Percentiles rank a stretch among this genome's conserved stretches.
phyloP scores from a whole-genome alignment of 148 eudicot genomes.

The Arbutus unedo region DNA sequence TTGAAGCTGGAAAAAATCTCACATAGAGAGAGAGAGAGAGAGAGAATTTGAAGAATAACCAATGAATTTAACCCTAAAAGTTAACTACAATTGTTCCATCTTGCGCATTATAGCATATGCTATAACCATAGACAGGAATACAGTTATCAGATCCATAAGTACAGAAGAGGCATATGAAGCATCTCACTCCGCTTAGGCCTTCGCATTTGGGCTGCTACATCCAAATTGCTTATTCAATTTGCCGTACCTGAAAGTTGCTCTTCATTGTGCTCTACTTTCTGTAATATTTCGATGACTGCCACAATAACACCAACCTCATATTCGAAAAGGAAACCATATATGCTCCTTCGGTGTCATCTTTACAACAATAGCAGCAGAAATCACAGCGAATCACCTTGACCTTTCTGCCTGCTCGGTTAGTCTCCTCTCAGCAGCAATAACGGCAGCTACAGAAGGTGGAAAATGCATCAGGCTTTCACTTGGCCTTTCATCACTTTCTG shows the following conservation, averaged over 20 bases:
- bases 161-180: not conserved
- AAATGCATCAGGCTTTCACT: conserved; percentile 55
- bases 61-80: not conserved
- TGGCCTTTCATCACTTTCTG: conserved; percentile 25
- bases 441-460: conserved; percentile 83
- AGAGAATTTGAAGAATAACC: too few species aligned
- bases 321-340: not conserved
- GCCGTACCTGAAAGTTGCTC: not conserved
- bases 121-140: not conserved
- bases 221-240: not conserved
- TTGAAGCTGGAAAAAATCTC: too few species aligned
- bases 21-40: too few species aligned
- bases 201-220: not conserved
- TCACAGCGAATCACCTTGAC: conserved; percentile 4
- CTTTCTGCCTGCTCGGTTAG: conserved; percentile 25
- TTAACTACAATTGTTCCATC: not conserved
- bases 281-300: not conserved
- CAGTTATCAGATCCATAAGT: not conserved
- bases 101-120: not conserved
- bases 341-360: not conserved
- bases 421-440: conserved; percentile 83
- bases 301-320: not conserved
- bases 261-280: not conserved
- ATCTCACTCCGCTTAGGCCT: not conserved
- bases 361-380: conserved; percentile 3